Conservation (phyloP, 345 rosid genomes). For the Sonneratia alba region DNA sequence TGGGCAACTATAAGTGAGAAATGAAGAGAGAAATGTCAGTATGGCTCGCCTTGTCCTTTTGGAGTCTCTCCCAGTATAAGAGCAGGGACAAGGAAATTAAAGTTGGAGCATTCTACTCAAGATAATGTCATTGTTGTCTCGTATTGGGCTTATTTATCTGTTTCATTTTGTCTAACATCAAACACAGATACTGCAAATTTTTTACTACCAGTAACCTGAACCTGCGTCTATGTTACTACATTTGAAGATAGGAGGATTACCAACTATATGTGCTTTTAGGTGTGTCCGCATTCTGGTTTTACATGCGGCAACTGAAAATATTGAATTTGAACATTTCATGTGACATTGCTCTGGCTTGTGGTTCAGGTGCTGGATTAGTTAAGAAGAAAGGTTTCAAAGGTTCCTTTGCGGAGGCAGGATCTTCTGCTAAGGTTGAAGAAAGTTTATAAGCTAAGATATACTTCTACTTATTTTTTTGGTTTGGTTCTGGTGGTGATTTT, state of each 20-base stretch:
- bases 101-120: not conserved
- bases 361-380: constrained; percentile 73
- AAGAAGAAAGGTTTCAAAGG: constrained; percentile 76
- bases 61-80: not conserved
- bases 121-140: not conserved
- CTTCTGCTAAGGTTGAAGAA: constrained; percentile 68
- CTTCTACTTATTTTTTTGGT: not conserved
- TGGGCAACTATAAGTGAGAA: not conserved
- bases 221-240: not conserved
- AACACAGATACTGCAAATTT: not conserved
- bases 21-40: not conserved
- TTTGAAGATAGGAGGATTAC: too few relatives aligned
- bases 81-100: not conserved
- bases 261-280: not conserved
- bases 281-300: not conserved
- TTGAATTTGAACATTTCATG: not conserved
- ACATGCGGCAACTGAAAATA: not conserved
- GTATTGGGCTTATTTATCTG: not conserved
- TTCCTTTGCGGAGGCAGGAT: constrained; percentile 73
- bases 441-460: not conserved
- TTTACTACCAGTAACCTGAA: not conserved
- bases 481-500: not conserved
- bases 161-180: not conserved
- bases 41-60: not conserved
- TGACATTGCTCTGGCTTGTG: not conserved